These are phyloP conservation scores for Tricholoma sp. DNA, from an alignment of 768 basidiomycete genomes.

Conservation along the genomic window DNA sequence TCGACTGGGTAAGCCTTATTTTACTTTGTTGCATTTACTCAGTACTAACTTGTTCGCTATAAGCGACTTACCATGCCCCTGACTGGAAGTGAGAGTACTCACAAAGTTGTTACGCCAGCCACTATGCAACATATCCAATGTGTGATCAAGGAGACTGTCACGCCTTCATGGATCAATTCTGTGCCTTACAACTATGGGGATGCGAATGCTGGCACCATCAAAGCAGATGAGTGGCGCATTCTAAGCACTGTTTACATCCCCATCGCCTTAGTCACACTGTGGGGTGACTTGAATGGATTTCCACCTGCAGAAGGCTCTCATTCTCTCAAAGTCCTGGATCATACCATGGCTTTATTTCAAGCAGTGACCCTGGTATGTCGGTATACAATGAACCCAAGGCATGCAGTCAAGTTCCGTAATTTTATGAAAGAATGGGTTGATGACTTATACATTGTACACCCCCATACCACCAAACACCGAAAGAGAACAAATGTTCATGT, in stretches of 20 bases:
- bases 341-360: constrained; percentile 23
- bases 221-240: constrained; percentile 31
- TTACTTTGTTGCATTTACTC: background rate
- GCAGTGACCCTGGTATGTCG: constrained; percentile 18
- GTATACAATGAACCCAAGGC: constrained; percentile 9
- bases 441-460: constrained; percentile 15
- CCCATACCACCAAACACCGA: constrained; percentile 11
- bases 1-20: constrained; percentile 11
- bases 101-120: constrained; percentile 12
- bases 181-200: constrained; percentile 24
- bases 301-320: background rate
- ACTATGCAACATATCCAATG: constrained; percentile 13
- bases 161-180: constrained; percentile 21
- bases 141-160: constrained; percentile 17
- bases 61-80: constrained; percentile 5
- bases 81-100: constrained; percentile 1
- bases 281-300: constrained; percentile 14
- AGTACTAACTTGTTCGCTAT: background rate
- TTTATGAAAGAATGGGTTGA: constrained; percentile 20
- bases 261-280: constrained; percentile 26
- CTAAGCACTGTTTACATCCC: constrained; percentile 27
- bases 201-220: constrained; percentile 24
- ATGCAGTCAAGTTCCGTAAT: constrained; percentile 2
- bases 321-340: constrained; percentile 14
- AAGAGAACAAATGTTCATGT: constrained; percentile 16